phyloP scores from a whole-genome alignment of 768 basidiomycete species.

The Sarcodon sp. region DNA sequence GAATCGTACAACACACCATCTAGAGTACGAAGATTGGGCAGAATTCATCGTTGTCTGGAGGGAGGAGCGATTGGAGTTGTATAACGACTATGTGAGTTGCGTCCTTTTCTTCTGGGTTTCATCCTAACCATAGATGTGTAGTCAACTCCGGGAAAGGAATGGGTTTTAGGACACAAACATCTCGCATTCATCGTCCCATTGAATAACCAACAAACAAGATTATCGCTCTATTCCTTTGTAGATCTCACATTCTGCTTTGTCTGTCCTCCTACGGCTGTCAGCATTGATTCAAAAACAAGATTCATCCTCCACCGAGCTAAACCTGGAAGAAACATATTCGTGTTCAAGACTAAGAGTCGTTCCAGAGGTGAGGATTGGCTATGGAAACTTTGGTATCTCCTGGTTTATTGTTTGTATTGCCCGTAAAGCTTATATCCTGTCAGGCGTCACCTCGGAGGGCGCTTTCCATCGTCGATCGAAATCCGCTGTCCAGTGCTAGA shows the following conservation, averaged over 20 bases:
- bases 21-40: slow-evolving; percentile 55
- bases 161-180: slow-evolving; percentile 58
- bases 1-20: slow-evolving; percentile 48
- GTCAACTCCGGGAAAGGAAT: slow-evolving; percentile 45
- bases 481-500: slow-evolving; percentile 58
- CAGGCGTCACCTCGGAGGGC: slow-evolving; percentile 65
- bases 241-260: slow-evolving; percentile 76
- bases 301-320: slow-evolving; percentile 35
- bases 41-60: slow-evolving; percentile 87
- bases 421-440: not conserved
- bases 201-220: slow-evolving; percentile 38
- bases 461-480: slow-evolving; percentile 57
- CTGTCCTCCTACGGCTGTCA: slow-evolving; percentile 42
- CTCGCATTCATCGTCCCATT: slow-evolving; percentile 75
- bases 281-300: slow-evolving; percentile 26
- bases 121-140: slow-evolving; percentile 5
- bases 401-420: not conserved
- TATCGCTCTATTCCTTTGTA: slow-evolving; percentile 82
- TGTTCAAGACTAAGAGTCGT: slow-evolving; percentile 73
- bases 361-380: slow-evolving; percentile 80
- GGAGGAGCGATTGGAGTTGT: slow-evolving; percentile 65
- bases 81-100: slow-evolving; percentile 64
- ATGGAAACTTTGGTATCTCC: slow-evolving; percentile 67
- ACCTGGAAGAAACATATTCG: slow-evolving; percentile 74
- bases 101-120: not conserved